Evolutionary conservation across 345 rosid genomes (phyloP), one percentile per base, ranked within the genome.

Genomic region (Citrus maxima): DNA sequence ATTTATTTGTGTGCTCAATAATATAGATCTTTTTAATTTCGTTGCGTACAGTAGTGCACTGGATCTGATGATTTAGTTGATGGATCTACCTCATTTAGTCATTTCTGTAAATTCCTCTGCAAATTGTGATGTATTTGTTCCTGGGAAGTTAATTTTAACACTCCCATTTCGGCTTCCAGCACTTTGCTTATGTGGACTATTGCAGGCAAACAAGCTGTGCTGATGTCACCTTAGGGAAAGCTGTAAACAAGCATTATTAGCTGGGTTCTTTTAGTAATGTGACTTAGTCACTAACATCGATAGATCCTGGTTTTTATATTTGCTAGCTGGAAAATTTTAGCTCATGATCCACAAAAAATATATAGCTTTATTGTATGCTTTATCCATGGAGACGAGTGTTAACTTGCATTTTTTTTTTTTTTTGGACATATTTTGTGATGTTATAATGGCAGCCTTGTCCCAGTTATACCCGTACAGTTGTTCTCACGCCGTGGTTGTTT

Each of bases 31-130:
- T 40, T 6, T 40, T 25, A 68, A 9, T 28, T 54, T 55, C 5
- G 38, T 9, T 21, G 3, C 21, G 10, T 3, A 30, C 21, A 21
- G 5, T 13, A 21, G 56, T 18, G 58, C 30, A 38, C 62, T 34
- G 70, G 79, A 74, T 81, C 80, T 72, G 55, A 22, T 51, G 22
- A 64, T 38, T 69, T 66, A 25, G 34, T 32, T 34, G 38, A 65
- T 10, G 40, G 80, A 72, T 76, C 69, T 65, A 64, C n/a, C 59
- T 76, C 34, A 2, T 55, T 35, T 19, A 25, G 51, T 12, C 51
- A 46, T 3, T 46, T 13, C 51, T 8, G 30, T 56, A 12, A 35
- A 25, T 73, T 16, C 62, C 12, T 46, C 27, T 49, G 65, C 28
- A 62, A 74, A 59, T 49, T 59, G 42, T 34, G 6, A 34, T 46